Conservation (phyloP, 2,329 filamentous ascomycete genomes). For the Talaromyces albobiverticillius region DNA sequence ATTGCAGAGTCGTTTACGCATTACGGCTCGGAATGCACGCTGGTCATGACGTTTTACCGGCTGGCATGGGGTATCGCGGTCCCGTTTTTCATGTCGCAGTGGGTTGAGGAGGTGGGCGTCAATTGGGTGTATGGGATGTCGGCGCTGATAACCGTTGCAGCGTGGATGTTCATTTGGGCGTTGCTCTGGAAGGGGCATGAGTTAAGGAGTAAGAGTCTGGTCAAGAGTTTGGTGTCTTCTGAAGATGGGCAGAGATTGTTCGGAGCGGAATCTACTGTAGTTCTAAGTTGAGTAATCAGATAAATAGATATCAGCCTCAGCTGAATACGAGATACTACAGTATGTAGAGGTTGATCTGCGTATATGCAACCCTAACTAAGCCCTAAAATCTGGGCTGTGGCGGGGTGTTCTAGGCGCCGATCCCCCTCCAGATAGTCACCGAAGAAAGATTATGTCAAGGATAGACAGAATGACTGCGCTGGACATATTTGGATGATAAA, state of each 20-base stretch:
- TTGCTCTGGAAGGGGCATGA: not conserved
- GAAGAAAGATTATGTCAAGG: too few relatives aligned
- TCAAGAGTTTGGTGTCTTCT: not conserved
- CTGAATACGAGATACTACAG: too few relatives aligned
- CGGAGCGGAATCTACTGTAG: not conserved
- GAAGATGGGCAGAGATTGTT: not conserved
- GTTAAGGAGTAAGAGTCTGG: not conserved
- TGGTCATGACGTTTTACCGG: slow-evolving; percentile 27
- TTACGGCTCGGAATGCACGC: slow-evolving; percentile 36
- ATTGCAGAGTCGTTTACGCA: slow-evolving; percentile 32
- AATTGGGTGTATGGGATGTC: slow-evolving; percentile 44
- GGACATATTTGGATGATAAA: too few relatives aligned
- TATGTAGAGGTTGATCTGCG: too few relatives aligned
- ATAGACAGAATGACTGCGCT: too few relatives aligned
- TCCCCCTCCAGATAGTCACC: too few relatives aligned
- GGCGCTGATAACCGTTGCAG: slow-evolving; percentile 35
- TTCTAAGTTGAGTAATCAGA: too few relatives aligned
- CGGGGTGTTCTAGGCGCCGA: too few relatives aligned
- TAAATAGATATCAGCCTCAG: too few relatives aligned
- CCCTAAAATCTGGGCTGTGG: too few relatives aligned
- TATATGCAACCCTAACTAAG: too few relatives aligned
- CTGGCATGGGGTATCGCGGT: slow-evolving; percentile 38
- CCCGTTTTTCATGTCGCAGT: slow-evolving; percentile 39
- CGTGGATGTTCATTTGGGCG: not conserved
- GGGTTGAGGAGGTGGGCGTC: slow-evolving; percentile 34